phyloP scores from a whole-genome alignment of 208 protist genomes.

The Polymyxa betae region DNA sequence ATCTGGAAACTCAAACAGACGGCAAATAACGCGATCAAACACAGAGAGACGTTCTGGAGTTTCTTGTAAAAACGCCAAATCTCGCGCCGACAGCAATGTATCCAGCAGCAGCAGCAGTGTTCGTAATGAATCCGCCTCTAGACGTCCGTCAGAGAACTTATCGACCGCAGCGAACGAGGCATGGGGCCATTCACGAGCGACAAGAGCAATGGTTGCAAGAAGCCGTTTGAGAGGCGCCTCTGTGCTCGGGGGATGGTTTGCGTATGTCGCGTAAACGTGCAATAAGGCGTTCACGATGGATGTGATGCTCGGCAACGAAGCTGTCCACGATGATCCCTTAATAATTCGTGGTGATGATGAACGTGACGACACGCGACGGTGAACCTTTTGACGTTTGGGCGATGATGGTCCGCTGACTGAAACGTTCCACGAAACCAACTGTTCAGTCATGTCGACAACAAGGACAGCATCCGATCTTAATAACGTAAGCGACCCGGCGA shows the following conservation, averaged over 20 bases:
- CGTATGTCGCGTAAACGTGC: neutral
- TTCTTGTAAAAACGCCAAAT: neutral
- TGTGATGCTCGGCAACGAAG: neutral
- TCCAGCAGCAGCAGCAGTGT: neutral
- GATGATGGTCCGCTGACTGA: neutral
- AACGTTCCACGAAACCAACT: neutral
- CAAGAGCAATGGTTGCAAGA: neutral
- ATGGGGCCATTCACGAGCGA: neutral
- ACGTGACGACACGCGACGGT: neutral
- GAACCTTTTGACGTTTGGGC: conserved; percentile 14
- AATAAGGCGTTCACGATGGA: neutral
- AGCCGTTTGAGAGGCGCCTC: neutral
- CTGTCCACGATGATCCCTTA: neutral
- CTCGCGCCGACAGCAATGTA: neutral
- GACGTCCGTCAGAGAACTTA: neutral
- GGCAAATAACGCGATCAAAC: neutral
- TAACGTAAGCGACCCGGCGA: neutral
- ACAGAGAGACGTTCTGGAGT: neutral
- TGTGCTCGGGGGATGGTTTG: neutral
- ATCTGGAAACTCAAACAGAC: neutral
- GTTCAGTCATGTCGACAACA: neutral
- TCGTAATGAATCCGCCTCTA: neutral
- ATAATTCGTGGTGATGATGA: conserved; percentile 5
- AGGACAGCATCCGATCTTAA: neutral
- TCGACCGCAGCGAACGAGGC: neutral